These are phyloP conservation scores for Vaccinium vitisidaea DNA, from an alignment of 148 eudicot genomes.

Conservation along the genomic window DNA sequence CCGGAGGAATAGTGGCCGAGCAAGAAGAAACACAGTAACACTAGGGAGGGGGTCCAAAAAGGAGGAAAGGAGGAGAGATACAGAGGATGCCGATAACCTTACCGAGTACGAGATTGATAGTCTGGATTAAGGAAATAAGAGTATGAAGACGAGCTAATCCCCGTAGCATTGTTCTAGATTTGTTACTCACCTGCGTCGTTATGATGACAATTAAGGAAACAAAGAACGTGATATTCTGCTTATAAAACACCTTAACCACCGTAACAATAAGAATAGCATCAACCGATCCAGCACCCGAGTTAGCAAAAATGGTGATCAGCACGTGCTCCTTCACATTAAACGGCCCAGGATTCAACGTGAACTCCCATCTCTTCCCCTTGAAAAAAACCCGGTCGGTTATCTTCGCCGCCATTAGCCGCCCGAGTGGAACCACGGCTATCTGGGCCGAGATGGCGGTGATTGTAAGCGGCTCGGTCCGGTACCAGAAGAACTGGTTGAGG, in stretches of 20 bases:
- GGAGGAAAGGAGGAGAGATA: no score
- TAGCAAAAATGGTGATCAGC: constrained; percentile 89
- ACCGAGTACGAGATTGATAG: no score
- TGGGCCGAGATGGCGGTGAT: constrained; percentile 95
- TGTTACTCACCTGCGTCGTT: constrained; percentile 70
- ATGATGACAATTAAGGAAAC: constrained; percentile 77
- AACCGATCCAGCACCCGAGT: constrained; percentile 88
- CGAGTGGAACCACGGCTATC: constrained; percentile 86
- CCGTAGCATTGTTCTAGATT: background rate
- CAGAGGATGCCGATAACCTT: no score
- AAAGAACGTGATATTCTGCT: constrained; percentile 70
- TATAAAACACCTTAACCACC: constrained; percentile 81
- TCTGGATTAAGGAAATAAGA: no score
- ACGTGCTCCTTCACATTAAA: constrained; percentile 95
- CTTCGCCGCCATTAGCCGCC: constrained; percentile 78
- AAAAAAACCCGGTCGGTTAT: constrained; percentile 54
- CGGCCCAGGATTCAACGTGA: constrained; percentile 84
- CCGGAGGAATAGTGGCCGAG: no score
- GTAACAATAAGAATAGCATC: constrained; percentile 89
- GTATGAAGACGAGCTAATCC: no score
- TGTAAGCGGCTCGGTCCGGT: constrained; percentile 72
- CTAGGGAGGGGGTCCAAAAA: no score
- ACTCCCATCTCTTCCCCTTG: constrained; percentile 63
- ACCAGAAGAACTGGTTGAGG: constrained; percentile 97
- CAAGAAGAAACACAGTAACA: no score